Conservation (phyloP, 257 asterid species). For the Plantago major region DNA sequence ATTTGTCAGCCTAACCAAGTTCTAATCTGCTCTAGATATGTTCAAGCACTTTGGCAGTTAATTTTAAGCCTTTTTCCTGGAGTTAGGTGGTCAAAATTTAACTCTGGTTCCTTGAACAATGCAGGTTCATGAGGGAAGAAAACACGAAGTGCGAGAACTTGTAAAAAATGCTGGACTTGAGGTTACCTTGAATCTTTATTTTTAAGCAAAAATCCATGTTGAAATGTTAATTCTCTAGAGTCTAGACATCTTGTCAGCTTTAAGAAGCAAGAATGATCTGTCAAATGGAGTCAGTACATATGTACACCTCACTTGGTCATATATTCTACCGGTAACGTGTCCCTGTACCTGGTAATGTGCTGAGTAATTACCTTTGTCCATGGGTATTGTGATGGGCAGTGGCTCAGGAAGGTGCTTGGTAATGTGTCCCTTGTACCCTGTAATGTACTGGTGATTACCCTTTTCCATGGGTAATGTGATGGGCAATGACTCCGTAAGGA, state of each 20-base stretch:
- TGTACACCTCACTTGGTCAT: not conserved
- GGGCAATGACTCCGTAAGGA: too few relatives aligned
- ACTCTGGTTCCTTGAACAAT: constrained; percentile 18
- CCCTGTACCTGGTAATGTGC: too few relatives aligned
- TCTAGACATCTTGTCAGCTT: not conserved
- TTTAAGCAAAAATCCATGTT: not conserved
- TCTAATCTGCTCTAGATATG: not conserved
- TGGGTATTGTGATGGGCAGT: too few relatives aligned
- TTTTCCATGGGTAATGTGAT: too few relatives aligned
- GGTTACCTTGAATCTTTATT: constrained; percentile 40
- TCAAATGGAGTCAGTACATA: not conserved
- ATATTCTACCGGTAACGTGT: too few relatives aligned
- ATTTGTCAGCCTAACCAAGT: too few relatives aligned
- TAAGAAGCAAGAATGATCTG: not conserved
- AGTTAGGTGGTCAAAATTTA: constrained; percentile 4
- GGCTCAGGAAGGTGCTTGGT: too few relatives aligned
- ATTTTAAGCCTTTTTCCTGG: constrained; percentile 8
- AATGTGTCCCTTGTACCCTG: too few relatives aligned
- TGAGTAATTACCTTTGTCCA: too few relatives aligned
- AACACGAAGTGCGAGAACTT: constrained; percentile 97
- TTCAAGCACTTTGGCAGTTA: not conserved
- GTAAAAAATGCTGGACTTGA: constrained; percentile 96
- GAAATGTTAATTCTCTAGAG: not conserved
- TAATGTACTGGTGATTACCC: too few relatives aligned
- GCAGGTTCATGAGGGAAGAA: constrained; percentile 98